Evolutionary conservation across 345 rosid genomes (phyloP).

Genomic region (Euphorbia tirucalli): DNA sequence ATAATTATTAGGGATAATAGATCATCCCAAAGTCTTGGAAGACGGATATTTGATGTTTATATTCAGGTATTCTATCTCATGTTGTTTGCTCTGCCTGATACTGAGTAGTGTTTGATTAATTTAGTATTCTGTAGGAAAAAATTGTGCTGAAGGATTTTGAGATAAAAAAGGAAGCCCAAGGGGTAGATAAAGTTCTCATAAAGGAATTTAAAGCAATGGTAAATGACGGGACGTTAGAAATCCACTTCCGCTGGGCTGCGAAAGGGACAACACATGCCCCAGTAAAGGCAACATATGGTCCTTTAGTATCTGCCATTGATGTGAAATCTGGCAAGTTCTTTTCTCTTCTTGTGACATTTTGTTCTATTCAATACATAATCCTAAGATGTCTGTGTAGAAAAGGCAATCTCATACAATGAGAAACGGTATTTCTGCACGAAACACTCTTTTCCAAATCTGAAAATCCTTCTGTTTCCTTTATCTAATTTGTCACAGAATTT

Average conservation of each 20-base stretch:
- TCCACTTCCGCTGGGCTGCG: not conserved
- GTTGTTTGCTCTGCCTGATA: not conserved
- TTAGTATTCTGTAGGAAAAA: constrained; percentile 35
- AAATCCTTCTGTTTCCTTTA: not conserved
- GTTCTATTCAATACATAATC: not conserved
- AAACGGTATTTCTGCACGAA: not conserved
- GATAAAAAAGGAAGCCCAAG: constrained; percentile 50
- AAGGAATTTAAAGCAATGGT: constrained; percentile 11
- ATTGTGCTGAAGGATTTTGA: constrained; percentile 52
- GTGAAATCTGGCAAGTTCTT: constrained; percentile 20
- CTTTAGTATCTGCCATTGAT: not conserved
- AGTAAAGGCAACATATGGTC: not conserved
- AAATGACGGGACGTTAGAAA: not conserved
- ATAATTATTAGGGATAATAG: not conserved
- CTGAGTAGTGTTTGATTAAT: not conserved
- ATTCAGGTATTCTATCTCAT: not conserved
- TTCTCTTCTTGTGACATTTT: no score
- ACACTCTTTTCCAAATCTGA: not conserved
- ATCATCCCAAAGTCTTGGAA: constrained; percentile 4
- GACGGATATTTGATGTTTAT: constrained; percentile 11
- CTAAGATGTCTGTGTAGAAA: not conserved
- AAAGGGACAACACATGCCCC: constrained; percentile 3
- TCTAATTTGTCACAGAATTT: not conserved
- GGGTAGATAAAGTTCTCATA: constrained; percentile 36
- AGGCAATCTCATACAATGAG: not conserved